Evolutionary conservation across 345 rosid genomes (phyloP).

Genomic region (Salix caprea): DNA sequence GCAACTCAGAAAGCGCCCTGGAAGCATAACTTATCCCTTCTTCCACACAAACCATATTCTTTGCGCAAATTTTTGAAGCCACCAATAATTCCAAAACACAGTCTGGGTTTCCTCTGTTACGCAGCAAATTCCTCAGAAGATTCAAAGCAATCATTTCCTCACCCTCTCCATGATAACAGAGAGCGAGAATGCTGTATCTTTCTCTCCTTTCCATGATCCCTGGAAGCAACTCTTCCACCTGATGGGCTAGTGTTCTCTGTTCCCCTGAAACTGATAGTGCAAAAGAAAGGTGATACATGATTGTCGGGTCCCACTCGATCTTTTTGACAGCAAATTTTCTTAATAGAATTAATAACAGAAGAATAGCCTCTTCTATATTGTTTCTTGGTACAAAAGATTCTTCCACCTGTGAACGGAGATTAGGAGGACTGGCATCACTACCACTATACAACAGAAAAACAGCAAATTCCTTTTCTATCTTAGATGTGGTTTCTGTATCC

Average conservation of each 20-base stretch:
- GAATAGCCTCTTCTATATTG: slow-evolving; percentile 79
- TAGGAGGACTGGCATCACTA: slow-evolving; percentile 73
- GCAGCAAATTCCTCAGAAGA: slow-evolving; percentile 54
- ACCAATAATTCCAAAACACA: slow-evolving; percentile 47
- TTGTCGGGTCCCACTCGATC: slow-evolving; percentile 71
- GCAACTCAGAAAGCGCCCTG: slow-evolving; percentile 38
- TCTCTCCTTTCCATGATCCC: slow-evolving; percentile 57
- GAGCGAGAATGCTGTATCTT: slow-evolving; percentile 47
- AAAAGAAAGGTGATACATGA: slow-evolving; percentile 73
- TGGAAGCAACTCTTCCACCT: slow-evolving; percentile 63
- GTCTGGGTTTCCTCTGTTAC: slow-evolving; percentile 47
- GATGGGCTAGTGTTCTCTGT: slow-evolving; percentile 51
- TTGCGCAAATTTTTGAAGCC: slow-evolving; percentile 62
- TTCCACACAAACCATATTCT: slow-evolving; percentile 24
- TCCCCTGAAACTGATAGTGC: slow-evolving; percentile 74
- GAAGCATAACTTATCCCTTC: slow-evolving; percentile 57
- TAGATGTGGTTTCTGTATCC: slow-evolving; percentile 50
- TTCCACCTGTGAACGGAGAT: slow-evolving; percentile 68
- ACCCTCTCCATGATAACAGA: slow-evolving; percentile 67
- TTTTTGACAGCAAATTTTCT: slow-evolving; percentile 50
- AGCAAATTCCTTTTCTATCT: slow-evolving; percentile 67
- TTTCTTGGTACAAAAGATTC: slow-evolving; percentile 66
- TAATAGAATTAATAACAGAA: slow-evolving; percentile 62
- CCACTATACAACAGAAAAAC: slow-evolving; percentile 70
- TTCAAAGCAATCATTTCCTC: slow-evolving; percentile 61